Percentiles rank a stretch among this genome's conserved stretches.
Conservation (phyloP, 768 basidiomycete species). For the Hypsizygus marmoreus region DNA sequence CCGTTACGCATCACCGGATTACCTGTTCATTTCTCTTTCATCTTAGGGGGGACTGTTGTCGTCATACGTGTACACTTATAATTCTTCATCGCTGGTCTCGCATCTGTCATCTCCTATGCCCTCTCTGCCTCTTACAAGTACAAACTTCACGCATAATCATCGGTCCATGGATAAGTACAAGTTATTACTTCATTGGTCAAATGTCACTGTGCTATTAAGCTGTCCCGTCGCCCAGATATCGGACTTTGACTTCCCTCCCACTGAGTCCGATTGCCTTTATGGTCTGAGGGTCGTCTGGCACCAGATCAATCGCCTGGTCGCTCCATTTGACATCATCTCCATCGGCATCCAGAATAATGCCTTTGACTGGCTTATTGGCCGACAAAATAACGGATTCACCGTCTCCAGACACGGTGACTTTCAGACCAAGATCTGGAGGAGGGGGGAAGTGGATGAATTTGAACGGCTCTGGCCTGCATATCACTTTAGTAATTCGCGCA, state of each 20-base stretch:
- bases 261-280: constrained; percentile 66
- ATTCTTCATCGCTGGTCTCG: background rate
- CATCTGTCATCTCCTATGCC: too few relatives aligned
- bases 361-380: constrained; percentile 76
- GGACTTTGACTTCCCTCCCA: constrained; percentile 61
- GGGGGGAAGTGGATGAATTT: constrained; percentile 87
- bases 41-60: too few relatives aligned
- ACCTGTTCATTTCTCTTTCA: too few relatives aligned
- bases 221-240: constrained; percentile 77
- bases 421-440: constrained; percentile 57
- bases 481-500: constrained; percentile 1
- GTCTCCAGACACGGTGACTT: constrained; percentile 48
- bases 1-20: too few relatives aligned
- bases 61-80: background rate
- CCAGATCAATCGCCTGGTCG: constrained; percentile 90
- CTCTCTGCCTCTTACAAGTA: background rate
- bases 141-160: background rate
- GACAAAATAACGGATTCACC: constrained; percentile 63
- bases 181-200: background rate
- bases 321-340: constrained; percentile 77
- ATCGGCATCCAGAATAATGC: constrained; percentile 78
- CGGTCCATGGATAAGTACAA: background rate
- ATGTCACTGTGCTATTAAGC: constrained; percentile 38
- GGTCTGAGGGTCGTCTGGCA: constrained; percentile 81
- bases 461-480: constrained; percentile 87